These are phyloP conservation scores for Lactarius trivialis DNA, from an alignment of 768 basidiomycete genomes.

Conservation along the genomic window DNA sequence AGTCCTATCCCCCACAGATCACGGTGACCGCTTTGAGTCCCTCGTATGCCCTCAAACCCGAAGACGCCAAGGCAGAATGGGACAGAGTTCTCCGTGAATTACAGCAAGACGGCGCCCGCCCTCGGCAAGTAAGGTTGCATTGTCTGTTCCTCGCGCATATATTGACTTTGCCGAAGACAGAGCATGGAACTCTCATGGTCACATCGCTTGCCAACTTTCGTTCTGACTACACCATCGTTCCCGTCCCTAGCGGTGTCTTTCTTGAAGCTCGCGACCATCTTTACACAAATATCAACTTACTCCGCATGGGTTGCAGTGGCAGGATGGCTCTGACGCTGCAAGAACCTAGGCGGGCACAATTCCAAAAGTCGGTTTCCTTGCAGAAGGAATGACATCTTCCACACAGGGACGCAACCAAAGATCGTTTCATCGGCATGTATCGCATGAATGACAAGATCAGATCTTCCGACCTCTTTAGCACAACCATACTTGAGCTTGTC, in stretches of 20 bases:
- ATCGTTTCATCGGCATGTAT: slow-evolving; percentile 70
- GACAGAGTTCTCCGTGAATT: slow-evolving; percentile 54
- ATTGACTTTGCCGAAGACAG: slow-evolving; percentile 37
- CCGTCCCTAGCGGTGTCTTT: slow-evolving; percentile 66
- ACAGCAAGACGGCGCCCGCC: slow-evolving; percentile 66
- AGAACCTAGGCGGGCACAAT: slow-evolving; percentile 51
- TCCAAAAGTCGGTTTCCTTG: neutral
- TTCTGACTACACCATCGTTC: slow-evolving; percentile 80
- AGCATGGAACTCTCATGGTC: slow-evolving; percentile 64
- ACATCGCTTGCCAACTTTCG: slow-evolving; percentile 85
- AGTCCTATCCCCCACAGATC: slow-evolving; percentile 37
- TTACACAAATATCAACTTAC: slow-evolving; percentile 74
- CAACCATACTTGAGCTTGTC: slow-evolving; percentile 69
- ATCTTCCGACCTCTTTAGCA: slow-evolving; percentile 42
- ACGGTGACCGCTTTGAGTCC: slow-evolving; percentile 52
- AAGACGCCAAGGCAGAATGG: slow-evolving; percentile 50
- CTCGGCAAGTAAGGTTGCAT: slow-evolving; percentile 45
- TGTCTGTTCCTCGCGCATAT: slow-evolving; percentile 12
- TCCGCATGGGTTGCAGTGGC: slow-evolving; percentile 82
- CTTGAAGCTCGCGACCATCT: slow-evolving; percentile 56
- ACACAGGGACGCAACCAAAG: slow-evolving; percentile 67
- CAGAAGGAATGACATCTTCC: neutral
- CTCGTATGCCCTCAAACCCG: slow-evolving; percentile 33
- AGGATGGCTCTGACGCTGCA: slow-evolving; percentile 71
- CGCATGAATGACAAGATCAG: slow-evolving; percentile 43